phyloP scores from a whole-genome alignment of 2,329 filamentous ascomycete species.

The Lecanicillium sp. region DNA sequence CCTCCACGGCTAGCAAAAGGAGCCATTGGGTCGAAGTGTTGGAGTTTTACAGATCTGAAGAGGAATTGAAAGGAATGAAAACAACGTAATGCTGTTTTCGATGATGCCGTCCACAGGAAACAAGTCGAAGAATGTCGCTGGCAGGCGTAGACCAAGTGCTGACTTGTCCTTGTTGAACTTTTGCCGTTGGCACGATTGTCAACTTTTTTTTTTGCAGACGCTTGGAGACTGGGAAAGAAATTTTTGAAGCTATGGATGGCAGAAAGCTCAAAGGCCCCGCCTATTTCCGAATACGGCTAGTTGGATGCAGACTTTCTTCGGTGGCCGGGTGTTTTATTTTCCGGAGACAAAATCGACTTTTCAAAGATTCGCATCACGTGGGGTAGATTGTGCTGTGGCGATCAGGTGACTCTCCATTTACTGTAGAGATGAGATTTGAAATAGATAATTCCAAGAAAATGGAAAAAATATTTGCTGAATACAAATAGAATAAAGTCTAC shows the following conservation, averaged over 20 bases:
- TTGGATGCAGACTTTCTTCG: neutral
- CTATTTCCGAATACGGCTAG: conserved; percentile 11
- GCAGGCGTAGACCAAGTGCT: conserved; percentile 8
- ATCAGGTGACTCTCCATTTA: neutral
- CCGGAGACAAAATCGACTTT: conserved; percentile 3
- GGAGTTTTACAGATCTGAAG: conserved; percentile 5
- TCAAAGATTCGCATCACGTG: neutral
- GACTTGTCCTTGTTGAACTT: conserved; percentile 16
- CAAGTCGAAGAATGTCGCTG: conserved; percentile 6
- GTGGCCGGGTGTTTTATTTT: conserved; percentile 4
- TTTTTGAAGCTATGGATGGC: conserved; percentile 32
- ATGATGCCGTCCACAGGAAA: conserved; percentile 1
- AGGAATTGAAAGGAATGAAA: conserved; percentile 18
- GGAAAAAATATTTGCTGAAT: neutral
- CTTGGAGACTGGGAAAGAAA: conserved; percentile 25
- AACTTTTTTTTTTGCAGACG: conserved; percentile 16
- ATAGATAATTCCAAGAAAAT: neutral
- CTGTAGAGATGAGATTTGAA: neutral
- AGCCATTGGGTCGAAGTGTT: conserved; percentile 16
- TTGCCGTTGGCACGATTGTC: conserved; percentile 23
- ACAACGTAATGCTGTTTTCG: conserved; percentile 15
- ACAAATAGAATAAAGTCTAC: neutral
- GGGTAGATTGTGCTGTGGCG: no score
- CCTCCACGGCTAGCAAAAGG: conserved; percentile 24
- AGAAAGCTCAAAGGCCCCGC: conserved; percentile 14